Conservation (phyloP, 768 basidiomycete genomes). For the Infundibulicybe gibba region DNA sequence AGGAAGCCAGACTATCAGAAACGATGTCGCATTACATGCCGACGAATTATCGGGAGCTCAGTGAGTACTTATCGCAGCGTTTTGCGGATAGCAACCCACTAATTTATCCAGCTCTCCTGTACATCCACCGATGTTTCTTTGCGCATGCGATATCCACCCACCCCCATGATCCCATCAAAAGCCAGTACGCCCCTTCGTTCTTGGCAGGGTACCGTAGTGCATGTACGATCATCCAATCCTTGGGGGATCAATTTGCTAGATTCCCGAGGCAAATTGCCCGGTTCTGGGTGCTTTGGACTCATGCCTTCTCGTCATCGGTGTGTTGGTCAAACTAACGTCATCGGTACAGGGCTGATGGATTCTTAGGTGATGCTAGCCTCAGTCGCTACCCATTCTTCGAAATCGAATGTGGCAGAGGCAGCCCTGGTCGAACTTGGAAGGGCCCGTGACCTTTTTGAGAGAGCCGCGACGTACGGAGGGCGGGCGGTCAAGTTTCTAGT, state of each 20-base stretch:
- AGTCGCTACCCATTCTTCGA: slow-evolving; percentile 66
- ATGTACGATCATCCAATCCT: slow-evolving; percentile 48
- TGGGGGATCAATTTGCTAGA: slow-evolving; percentile 44
- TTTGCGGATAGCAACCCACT: background rate
- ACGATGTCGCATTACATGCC: slow-evolving; percentile 80
- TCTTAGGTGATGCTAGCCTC: slow-evolving; percentile 71
- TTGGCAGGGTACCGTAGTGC: slow-evolving; percentile 66
- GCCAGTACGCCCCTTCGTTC: slow-evolving; percentile 63
- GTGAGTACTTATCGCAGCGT: slow-evolving; percentile 33
- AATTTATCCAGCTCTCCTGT: slow-evolving; percentile 50
- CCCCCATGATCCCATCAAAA: slow-evolving; percentile 65
- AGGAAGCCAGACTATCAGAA: slow-evolving; percentile 48
- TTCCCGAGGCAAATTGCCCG: slow-evolving; percentile 58
- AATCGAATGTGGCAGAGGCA: slow-evolving; percentile 66
- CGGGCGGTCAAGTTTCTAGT: slow-evolving; percentile 71
- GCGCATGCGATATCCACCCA: slow-evolving; percentile 66
- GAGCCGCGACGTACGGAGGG: slow-evolving; percentile 59
- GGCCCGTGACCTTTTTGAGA: slow-evolving; percentile 63
- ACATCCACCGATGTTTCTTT: slow-evolving; percentile 75
- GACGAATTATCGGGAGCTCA: slow-evolving; percentile 64
- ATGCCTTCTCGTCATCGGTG: slow-evolving; percentile 65
- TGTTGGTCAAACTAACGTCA: slow-evolving; percentile 14
- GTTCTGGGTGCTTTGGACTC: slow-evolving; percentile 74
- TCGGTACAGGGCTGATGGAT: background rate
- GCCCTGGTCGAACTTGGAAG: slow-evolving; percentile 63